Evolutionary conservation across 164 flowering plant genomes (phyloP).

Genomic region (Stephania yunnanensis): DNA sequence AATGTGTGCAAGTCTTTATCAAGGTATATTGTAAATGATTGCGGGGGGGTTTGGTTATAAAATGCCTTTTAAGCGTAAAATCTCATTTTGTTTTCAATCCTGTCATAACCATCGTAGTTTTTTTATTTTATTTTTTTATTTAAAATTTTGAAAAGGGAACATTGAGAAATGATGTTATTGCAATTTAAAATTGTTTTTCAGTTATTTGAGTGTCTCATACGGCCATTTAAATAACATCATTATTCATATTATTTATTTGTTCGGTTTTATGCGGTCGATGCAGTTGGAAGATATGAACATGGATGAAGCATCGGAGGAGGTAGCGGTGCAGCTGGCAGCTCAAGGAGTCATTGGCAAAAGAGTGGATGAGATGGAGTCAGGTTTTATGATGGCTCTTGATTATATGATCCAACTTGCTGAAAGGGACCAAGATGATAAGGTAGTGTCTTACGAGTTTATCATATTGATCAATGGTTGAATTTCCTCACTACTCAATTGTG

Average conservation of each 20-base stretch:
- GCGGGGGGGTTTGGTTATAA: no score
- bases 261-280: not conserved
- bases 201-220: not conserved
- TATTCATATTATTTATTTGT: not conserved
- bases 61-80: no score
- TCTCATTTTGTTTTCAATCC: no score
- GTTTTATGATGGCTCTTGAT: constrained; percentile 96
- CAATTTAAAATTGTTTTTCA: no score
- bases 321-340: constrained; percentile 84
- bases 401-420: constrained; percentile 89
- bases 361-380: constrained; percentile 94
- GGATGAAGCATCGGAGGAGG: constrained; percentile 77
- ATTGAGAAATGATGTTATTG: no score
- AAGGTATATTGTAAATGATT: no score
- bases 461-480: not conserved
- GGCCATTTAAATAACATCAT: not conserved
- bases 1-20: no score
- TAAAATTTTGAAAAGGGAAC: no score
- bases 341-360: constrained; percentile 97
- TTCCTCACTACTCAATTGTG: no score
- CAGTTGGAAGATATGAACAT: constrained; percentile 91
- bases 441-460: constrained; percentile 7
- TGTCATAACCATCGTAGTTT: no score
- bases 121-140: no score
- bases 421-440: constrained; percentile 82